These are phyloP conservation scores for Starmerella riodocensis DNA, from an alignment of 805 yeast species.

Conservation along the genomic window DNA sequence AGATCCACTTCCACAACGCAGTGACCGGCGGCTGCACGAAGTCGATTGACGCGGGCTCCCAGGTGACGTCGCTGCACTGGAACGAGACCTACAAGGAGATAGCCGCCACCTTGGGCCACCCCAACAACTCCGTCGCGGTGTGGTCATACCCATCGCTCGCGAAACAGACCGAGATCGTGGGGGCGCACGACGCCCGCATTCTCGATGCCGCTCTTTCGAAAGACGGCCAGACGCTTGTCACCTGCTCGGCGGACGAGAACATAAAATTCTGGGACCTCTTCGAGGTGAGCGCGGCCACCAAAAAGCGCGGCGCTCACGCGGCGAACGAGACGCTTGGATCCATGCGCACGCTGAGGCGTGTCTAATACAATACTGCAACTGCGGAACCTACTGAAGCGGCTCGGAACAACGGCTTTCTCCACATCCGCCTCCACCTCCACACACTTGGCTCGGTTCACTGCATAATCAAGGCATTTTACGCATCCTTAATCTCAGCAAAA, in stretches of 20 bases:
- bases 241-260: conserved; percentile 93
- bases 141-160: conserved; percentile 78
- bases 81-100: conserved; percentile 52
- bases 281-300: conserved; percentile 33
- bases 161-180: conserved; percentile 72
- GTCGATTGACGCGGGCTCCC: conserved; percentile 82
- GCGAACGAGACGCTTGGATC: not conserved
- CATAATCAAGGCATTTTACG: too few species aligned
- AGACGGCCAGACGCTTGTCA: conserved; percentile 78
- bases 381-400: too few species aligned
- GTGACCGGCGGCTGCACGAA: conserved; percentile 77
- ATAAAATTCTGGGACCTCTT: conserved; percentile 88
- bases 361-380: too few species aligned
- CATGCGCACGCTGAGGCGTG: not conserved
- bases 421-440: too few species aligned
- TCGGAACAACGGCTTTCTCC: too few species aligned
- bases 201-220: conserved; percentile 76
- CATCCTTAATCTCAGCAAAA: too few species aligned
- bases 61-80: conserved; percentile 90
- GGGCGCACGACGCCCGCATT: conserved; percentile 81
- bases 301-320: too few species aligned
- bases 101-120: conserved; percentile 88
- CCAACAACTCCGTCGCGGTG: conserved; percentile 67
- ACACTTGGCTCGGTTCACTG: too few species aligned
- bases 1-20: conserved; percentile 91